These are phyloP conservation scores for Trichaptum fuscoviolaceum DNA, from an alignment of 768 basidiomycete species.

Conservation along the genomic window DNA sequence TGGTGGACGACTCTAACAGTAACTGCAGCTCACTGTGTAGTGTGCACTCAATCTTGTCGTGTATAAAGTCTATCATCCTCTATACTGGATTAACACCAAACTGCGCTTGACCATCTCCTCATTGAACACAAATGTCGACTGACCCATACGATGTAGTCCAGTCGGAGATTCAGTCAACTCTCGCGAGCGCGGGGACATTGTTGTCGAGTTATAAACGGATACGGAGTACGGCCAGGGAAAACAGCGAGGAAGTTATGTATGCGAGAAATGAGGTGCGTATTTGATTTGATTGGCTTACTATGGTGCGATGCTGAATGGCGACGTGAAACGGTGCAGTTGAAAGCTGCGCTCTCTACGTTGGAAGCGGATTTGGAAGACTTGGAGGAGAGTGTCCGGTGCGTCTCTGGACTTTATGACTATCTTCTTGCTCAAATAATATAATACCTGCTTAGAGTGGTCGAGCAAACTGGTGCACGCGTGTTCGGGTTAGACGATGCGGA, in stretches of 20 bases:
- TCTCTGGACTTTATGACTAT: too few species aligned
- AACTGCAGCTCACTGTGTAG: too few species aligned
- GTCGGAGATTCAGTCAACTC: constrained; percentile 71
- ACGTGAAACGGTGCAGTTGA: constrained; percentile 38
- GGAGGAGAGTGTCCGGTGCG: constrained; percentile 89
- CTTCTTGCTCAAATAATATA: neutral
- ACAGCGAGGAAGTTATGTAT: constrained; percentile 77
- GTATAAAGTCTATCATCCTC: neutral
- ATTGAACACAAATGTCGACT: constrained; percentile 42
- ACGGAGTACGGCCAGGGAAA: constrained; percentile 64
- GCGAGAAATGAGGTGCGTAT: constrained; percentile 66
- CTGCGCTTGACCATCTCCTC: neutral
- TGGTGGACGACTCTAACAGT: too few species aligned
- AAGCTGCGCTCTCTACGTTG: constrained; percentile 67
- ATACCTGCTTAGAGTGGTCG: constrained; percentile 61
- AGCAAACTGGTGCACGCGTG: constrained; percentile 74
- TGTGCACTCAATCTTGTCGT: neutral
- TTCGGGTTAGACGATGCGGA: constrained; percentile 81
- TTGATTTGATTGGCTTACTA: neutral
- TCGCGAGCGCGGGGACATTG: constrained; percentile 66
- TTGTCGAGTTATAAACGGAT: constrained; percentile 76
- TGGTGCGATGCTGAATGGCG: neutral
- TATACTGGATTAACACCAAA: neutral
- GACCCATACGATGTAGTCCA: constrained; percentile 89
- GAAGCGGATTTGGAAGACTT: constrained; percentile 89